These are phyloP conservation scores for Gastrolobium villosum DNA, from an alignment of 306 rosid genomes.

Conservation along the genomic window DNA sequence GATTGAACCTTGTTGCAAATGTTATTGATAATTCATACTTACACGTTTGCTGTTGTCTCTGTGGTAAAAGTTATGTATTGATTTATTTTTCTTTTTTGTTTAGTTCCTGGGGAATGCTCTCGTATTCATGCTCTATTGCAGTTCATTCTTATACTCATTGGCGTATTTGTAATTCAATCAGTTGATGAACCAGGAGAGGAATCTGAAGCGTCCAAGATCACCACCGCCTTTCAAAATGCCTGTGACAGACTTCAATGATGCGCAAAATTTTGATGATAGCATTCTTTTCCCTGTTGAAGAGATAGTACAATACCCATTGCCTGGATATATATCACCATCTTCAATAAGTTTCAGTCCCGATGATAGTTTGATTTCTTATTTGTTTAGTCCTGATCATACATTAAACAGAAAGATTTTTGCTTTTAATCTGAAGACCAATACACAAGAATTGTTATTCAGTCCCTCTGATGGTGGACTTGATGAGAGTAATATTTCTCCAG, in stretches of 20 bases:
- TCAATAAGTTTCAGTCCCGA: slow-evolving; percentile 89
- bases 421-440: slow-evolving; percentile 65
- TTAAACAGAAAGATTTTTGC: slow-evolving; percentile 79
- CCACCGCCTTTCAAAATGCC: slow-evolving; percentile 72
- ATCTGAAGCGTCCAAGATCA: slow-evolving; percentile 73
- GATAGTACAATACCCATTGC: slow-evolving; percentile 91
- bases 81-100: not conserved
- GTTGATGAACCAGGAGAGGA: slow-evolving; percentile 73
- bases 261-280: slow-evolving; percentile 63
- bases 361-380: slow-evolving; percentile 70
- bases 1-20: slow-evolving; percentile 33
- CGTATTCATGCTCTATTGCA: slow-evolving; percentile 47
- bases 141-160: slow-evolving; percentile 45
- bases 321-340: slow-evolving; percentile 84
- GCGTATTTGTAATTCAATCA: slow-evolving; percentile 77
- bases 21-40: not conserved
- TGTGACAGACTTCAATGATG: slow-evolving; percentile 65
- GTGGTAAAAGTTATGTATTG: not conserved
- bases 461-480: slow-evolving; percentile 96
- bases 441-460: slow-evolving; percentile 76
- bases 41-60: slow-evolving; percentile 20
- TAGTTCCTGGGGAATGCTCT: slow-evolving; percentile 23
- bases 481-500: slow-evolving; percentile 85
- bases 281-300: slow-evolving; percentile 82
- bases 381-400: slow-evolving; percentile 83